A percentile compares a stretch with the other conserved stretches of the same genome.
phyloP scores from a whole-genome alignment of 1,284 basidiomycete genomes.

The Papiliotrema fonsecae region DNA sequence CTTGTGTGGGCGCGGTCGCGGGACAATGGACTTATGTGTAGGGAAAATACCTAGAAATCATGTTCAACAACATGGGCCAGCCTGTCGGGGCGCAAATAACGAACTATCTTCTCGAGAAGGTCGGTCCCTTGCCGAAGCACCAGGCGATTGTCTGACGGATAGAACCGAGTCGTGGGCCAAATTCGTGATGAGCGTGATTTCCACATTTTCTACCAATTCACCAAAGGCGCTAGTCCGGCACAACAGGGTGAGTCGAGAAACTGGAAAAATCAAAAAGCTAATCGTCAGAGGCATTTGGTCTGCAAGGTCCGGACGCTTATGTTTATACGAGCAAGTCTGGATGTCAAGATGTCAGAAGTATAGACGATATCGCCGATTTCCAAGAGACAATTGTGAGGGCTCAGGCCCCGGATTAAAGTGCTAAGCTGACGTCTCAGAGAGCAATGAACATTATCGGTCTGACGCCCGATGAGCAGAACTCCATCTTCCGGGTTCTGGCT shows the following conservation, averaged over 20 bases:
- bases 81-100: slow-evolving; percentile 98
- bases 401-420: neutral
- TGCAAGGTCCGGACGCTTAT: slow-evolving; percentile 97
- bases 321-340: slow-evolving; percentile 87
- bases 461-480: slow-evolving; percentile 73
- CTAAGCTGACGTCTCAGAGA: slow-evolving; percentile 53
- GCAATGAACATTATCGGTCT: slow-evolving; percentile 95
- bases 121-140: slow-evolving; percentile 13
- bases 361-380: slow-evolving; percentile 86
- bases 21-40: slow-evolving; percentile 38
- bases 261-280: slow-evolving; percentile 4
- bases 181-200: slow-evolving; percentile 96
- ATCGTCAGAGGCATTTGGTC: slow-evolving; percentile 75
- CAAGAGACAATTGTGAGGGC: slow-evolving; percentile 76
- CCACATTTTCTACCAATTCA: slow-evolving; percentile 99
- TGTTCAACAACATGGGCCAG: slow-evolving; percentile 90
- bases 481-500: slow-evolving; percentile 92
- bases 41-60: slow-evolving; percentile 99
- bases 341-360: slow-evolving; percentile 86
- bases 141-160: slow-evolving; percentile 8
- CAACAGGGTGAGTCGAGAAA: slow-evolving; percentile 66
- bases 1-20: slow-evolving; percentile 4
- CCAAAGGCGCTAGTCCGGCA: slow-evolving; percentile 83
- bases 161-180: slow-evolving; percentile 90
- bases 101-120: slow-evolving; percentile 95